Evolutionary conservation across 805 yeast species (phyloP).

Genomic region (Lipomyces lipofer): DNA sequence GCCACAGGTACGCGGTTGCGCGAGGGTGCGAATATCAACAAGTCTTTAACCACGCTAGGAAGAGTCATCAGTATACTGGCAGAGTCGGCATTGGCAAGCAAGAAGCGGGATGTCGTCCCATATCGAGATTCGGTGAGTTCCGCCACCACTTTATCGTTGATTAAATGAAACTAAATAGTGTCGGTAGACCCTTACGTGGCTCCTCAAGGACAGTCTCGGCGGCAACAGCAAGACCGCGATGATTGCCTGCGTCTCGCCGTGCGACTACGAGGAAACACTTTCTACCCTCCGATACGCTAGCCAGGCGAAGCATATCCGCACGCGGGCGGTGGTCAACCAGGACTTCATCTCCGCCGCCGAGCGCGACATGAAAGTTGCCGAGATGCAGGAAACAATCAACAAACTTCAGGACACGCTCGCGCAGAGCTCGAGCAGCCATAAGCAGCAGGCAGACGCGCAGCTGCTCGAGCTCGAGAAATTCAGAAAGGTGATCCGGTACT

Average conservation of each 20-base stretch:
- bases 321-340: constrained; percentile 59
- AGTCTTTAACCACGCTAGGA: constrained; percentile 76
- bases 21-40: constrained; percentile 88
- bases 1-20: constrained; percentile 46
- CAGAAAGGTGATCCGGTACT: constrained; percentile 35
- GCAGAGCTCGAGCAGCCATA: constrained; percentile 25
- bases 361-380: constrained; percentile 42
- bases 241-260: constrained; percentile 78
- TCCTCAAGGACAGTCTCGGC: constrained; percentile 78
- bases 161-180: too few relatives aligned
- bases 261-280: constrained; percentile 71
- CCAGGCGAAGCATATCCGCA: constrained; percentile 67
- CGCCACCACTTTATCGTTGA: too few relatives aligned
- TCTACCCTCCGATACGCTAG: constrained; percentile 78
- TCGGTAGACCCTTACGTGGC: constrained; percentile 67
- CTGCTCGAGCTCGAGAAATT: constrained; percentile 36
- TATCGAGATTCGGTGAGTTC: constrained; percentile 68
- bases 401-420: constrained; percentile 35
- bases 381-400: constrained; percentile 45
- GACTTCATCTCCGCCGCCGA: constrained; percentile 44
- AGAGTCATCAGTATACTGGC: constrained; percentile 51
- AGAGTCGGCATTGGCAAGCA: constrained; percentile 53
- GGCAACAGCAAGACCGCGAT: constrained; percentile 87
- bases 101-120: constrained; percentile 48
- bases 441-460: constrained; percentile 33